Evolutionary conservation across 306 rosid genomes (phyloP), one percentile per base, ranked within the genome.

Genomic region (Crotalaria pallida): DNA sequence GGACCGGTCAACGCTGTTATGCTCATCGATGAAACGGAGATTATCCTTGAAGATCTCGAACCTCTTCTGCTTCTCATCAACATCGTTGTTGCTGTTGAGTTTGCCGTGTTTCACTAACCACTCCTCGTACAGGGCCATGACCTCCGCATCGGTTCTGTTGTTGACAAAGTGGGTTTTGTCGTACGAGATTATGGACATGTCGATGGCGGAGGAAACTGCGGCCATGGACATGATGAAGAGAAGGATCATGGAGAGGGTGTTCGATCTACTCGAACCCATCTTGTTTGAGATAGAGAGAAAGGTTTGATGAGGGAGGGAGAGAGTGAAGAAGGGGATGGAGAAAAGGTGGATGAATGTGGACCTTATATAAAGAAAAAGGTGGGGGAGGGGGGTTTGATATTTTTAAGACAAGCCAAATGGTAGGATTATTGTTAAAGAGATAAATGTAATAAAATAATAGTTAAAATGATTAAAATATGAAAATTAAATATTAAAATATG

Each of bases 1-100:
- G 2, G 82, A 72, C 23, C 71, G 84, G 68, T 13, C 65, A 13
- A 76, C 11, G 84, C 6, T 6, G 6, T 89, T 41, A 11, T 83
- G 92, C 7, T 83, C 80, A 26, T 91, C 99, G 86, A 95, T 82
- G 83, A 78, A 95, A 51, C 67, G 60, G 10, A 95, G 91, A 50
- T 95, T 95, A 40, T 91, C 92, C 29, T 89, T 95, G 79, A 95
- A 95, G 73, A 95, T 84, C 81, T 89, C 76, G n/a, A 95, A 91
- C 53, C 99, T 61, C 76, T 63, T 71, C 1, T 95, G 89, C 73
- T 78, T 84, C 88, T 87, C 96, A 0, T 91, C 96, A 16, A 89
- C 2, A 5, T 75, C 91, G 86, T 91, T 89, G 77, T 80, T 79
- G 86, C 89, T 89, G 77, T 80, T 79, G 21, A 44, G 19, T 79